phyloP scores from a whole-genome alignment of 176 grass and related monocot species.

The Raddia distichophylla region DNA sequence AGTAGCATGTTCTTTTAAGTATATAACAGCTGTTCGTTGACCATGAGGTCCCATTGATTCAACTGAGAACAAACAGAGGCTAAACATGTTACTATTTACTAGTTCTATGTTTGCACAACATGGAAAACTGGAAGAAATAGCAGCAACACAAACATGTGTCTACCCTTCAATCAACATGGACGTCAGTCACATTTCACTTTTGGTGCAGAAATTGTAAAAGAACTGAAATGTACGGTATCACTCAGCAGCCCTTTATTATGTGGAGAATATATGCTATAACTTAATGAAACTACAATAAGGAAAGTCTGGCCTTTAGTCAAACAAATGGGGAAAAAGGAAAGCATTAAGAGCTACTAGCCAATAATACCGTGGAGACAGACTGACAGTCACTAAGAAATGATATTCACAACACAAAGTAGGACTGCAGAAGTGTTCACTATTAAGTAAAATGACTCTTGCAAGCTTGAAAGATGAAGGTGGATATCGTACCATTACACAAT shows the following conservation, averaged over 20 bases:
- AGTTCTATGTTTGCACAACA: conserved; percentile 7
- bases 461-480: background rate
- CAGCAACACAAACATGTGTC: background rate
- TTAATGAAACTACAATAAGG: background rate
- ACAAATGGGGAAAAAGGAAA: no score
- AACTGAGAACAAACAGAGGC: conserved; percentile 46
- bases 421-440: background rate
- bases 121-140: conserved; percentile 12
- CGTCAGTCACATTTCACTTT: background rate
- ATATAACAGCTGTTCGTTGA: conserved; percentile 77
- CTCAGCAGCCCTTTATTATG: background rate
- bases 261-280: background rate
- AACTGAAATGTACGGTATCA: background rate
- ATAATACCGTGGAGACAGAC: background rate
- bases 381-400: background rate
- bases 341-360: background rate
- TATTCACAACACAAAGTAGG: background rate
- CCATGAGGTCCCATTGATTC: conserved; percentile 80
- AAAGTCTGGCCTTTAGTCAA: background rate
- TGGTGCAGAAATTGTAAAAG: background rate
- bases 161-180: background rate
- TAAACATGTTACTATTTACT: conserved; percentile 15
- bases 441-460: background rate
- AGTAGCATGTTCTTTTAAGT: conserved; percentile 58
- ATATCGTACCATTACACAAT: conserved; percentile 56